Conservation (phyloP, 495 filamentous ascomycete species). For the Neurospora sp. region DNA sequence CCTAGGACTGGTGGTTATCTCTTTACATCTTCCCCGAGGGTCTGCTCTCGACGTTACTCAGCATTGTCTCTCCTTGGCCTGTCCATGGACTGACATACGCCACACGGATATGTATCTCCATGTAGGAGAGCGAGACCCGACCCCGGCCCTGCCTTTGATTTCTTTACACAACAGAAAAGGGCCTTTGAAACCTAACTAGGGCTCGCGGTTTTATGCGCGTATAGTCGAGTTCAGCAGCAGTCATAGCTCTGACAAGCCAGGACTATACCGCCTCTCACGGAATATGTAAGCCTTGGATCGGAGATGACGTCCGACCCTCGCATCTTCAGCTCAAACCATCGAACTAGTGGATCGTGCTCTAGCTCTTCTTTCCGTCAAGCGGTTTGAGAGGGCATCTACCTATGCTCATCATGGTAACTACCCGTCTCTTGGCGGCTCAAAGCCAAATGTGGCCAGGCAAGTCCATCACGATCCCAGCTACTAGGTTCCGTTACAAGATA, state of each 20-base stretch:
- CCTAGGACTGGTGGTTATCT: background rate
- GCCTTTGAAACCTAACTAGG: background rate
- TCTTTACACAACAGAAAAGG: background rate
- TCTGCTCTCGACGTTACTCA: background rate
- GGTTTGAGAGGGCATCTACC: background rate
- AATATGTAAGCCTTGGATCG: background rate
- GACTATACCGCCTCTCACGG: background rate
- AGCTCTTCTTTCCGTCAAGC: background rate
- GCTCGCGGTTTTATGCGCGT: background rate
- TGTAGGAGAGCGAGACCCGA: background rate
- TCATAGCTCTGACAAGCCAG: background rate
- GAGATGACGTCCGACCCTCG: background rate
- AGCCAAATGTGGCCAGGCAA: background rate
- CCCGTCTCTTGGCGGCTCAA: background rate
- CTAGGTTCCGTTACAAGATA: background rate
- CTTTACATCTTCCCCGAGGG: background rate
- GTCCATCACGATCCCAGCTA: background rate
- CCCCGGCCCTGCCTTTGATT: background rate
- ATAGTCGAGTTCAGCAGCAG: background rate
- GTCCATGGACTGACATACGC: background rate
- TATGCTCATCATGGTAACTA: background rate
- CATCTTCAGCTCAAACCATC: background rate
- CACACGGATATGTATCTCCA: background rate
- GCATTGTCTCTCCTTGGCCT: background rate
- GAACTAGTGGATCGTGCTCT: background rate